phyloP scores from a whole-genome alignment of 2,329 filamentous ascomycete genomes.

The Didymella sp. region DNA sequence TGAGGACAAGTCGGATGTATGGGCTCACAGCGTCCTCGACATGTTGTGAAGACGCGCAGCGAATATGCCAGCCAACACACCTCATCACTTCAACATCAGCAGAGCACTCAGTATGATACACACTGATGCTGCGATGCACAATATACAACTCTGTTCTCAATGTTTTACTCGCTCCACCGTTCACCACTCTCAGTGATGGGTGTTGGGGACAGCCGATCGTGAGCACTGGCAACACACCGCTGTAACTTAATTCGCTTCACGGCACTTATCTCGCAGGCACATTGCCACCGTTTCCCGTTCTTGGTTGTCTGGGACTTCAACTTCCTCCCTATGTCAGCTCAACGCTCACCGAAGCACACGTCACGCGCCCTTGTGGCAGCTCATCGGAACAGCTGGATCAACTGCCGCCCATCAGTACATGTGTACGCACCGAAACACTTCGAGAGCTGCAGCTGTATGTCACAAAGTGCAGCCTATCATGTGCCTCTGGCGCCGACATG shows the following conservation, averaged over 20 bases:
- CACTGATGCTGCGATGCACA: not conserved
- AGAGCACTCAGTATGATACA: not conserved
- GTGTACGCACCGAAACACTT: not conserved
- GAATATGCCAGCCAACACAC: not conserved
- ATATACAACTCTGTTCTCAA: not conserved
- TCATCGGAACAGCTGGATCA: not conserved
- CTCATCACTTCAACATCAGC: not conserved
- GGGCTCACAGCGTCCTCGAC: not conserved
- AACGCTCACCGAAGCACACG: not conserved
- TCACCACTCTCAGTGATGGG: not conserved
- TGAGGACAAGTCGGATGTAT: not conserved
- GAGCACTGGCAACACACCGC: not conserved
- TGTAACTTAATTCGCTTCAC: not conserved
- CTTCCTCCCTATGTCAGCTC: not conserved
- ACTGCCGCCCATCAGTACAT: not conserved
- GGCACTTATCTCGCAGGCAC: not conserved
- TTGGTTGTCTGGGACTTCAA: not conserved
- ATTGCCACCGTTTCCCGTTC: not conserved
- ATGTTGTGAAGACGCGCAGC: not conserved
- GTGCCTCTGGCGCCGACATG: not conserved
- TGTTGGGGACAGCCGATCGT: not conserved
- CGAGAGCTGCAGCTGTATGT: not conserved
- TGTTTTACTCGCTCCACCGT: not conserved
- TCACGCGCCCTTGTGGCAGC: not conserved
- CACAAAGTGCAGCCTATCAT: not conserved